A percentile compares a stretch with the other conserved stretches of the same genome.
phyloP scores from a whole-genome alignment of 345 rosid species.

The Salix suchowensis region DNA sequence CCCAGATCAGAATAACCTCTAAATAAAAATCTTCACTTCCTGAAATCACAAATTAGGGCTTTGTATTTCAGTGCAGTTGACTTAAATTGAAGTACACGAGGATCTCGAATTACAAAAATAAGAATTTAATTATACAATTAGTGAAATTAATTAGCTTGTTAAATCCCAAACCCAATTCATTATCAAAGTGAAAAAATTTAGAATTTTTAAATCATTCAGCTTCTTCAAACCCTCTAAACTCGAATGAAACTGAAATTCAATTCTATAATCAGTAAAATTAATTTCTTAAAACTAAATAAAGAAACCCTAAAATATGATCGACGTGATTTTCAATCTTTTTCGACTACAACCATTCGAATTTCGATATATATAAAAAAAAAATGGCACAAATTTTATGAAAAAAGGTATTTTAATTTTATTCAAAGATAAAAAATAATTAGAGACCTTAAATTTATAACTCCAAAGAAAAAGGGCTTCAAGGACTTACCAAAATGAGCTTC shows the following conservation, averaged over 20 bases:
- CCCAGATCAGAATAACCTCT: not conserved
- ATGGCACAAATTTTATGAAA: too few species aligned
- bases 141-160: not conserved
- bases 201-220: too few species aligned
- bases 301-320: too few species aligned
- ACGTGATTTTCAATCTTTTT: too few species aligned
- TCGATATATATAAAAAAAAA: too few species aligned
- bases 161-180: too few species aligned
- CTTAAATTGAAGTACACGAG: not conserved
- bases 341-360: not conserved
- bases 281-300: too few species aligned
- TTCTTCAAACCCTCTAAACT: not conserved
- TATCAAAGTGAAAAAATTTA: too few species aligned
- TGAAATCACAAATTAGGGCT: not conserved
- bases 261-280: too few species aligned
- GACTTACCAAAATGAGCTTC: slow-evolving; percentile 42
- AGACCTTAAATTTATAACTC: not conserved
- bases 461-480: not conserved
- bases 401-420: too few species aligned
- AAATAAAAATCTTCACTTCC: not conserved
- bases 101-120: slow-evolving; percentile 1
- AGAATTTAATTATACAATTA: not conserved
- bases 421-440: too few species aligned
- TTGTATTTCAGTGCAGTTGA: not conserved
- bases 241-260: too few species aligned